Conservation (phyloP, 352 stramenopile genomes). For the Pythium apleroticum region DNA sequence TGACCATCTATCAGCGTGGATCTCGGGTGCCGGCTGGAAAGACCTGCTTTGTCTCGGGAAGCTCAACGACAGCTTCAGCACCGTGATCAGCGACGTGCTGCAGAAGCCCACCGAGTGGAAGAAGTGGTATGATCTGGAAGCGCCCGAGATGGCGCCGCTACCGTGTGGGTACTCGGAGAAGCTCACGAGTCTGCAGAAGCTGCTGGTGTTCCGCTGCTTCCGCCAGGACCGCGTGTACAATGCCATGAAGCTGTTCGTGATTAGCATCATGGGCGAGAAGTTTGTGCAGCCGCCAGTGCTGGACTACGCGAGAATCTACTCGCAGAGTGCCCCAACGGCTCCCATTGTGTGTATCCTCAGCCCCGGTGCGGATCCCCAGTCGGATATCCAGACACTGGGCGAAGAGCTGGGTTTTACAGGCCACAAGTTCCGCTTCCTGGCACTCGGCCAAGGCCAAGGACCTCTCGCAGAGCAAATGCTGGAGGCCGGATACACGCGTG, state of each 20-base stretch:
- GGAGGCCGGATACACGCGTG: conserved; percentile 82
- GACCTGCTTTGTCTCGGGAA: conserved; percentile 86
- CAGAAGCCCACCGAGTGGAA: conserved; percentile 80
- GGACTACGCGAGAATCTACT: conserved; percentile 93
- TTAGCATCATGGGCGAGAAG: conserved; percentile 90
- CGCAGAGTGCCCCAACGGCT: conserved; percentile 78
- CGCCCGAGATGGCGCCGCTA: conserved; percentile 80
- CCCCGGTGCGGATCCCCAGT: conserved; percentile 92
- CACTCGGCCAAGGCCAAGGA: conserved; percentile 93
- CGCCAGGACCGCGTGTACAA: conserved; percentile 96
- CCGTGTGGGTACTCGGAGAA: conserved; percentile 80
- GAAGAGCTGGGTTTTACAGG: conserved; percentile 91
- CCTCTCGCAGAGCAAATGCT: conserved; percentile 94
- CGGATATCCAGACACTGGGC: conserved; percentile 92
- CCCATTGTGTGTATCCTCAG: conserved; percentile 96
- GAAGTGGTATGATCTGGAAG: conserved; percentile 93
- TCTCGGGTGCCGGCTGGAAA: conserved; percentile 91
- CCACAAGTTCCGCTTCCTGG: conserved; percentile 93
- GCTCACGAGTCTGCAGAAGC: conserved; percentile 85
- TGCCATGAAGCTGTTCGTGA: conserved; percentile 94
- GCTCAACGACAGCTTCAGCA: conserved; percentile 65
- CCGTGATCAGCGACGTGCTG: conserved; percentile 51
- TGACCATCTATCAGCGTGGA: conserved; percentile 70
- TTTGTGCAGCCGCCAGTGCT: conserved; percentile 95
- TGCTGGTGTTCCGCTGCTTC: conserved; percentile 94